A percentile compares a stretch with the other conserved stretches of the same genome.
Conservation (phyloP, 306 rosid genomes). For the Gastrolobium bilobum region DNA sequence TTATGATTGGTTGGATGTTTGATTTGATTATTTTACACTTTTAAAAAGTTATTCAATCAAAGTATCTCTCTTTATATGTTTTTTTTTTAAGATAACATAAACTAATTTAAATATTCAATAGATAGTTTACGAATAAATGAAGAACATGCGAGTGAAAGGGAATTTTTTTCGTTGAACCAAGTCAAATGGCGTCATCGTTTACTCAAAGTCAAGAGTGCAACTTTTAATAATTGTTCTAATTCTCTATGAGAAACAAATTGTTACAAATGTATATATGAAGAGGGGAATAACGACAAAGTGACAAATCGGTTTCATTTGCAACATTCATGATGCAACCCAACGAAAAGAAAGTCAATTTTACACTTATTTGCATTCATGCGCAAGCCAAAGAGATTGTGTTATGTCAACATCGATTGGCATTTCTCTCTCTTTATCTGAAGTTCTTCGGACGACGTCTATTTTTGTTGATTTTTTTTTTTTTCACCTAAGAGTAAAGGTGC, state of each 20-base stretch:
- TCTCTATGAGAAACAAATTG: not conserved
- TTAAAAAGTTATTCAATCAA: no score
- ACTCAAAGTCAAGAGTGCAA: not conserved
- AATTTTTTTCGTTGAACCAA: no score
- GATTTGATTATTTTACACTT: no score
- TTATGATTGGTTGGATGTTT: no score
- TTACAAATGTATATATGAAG: not conserved
- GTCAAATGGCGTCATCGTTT: not conserved
- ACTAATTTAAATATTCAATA: not conserved
- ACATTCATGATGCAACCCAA: slow-evolving; percentile 15
- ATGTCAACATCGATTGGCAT: slow-evolving; percentile 17
- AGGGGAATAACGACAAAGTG: not conserved
- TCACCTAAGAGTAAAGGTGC: no score
- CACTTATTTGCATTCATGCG: slow-evolving; percentile 13
- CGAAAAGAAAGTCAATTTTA: slow-evolving; percentile 10
- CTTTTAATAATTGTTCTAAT: not conserved
- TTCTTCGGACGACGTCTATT: no score
- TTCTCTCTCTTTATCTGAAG: not conserved
- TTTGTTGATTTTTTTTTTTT: no score
- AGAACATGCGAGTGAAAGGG: no score
- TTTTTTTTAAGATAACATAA: no score
- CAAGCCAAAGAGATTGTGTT: not conserved
- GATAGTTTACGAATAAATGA: not conserved
- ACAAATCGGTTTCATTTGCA: slow-evolving; percentile 11
- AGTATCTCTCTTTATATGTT: not conserved